phyloP scores from a whole-genome alignment of 257 asterid species.

The Coffea canephora region DNA sequence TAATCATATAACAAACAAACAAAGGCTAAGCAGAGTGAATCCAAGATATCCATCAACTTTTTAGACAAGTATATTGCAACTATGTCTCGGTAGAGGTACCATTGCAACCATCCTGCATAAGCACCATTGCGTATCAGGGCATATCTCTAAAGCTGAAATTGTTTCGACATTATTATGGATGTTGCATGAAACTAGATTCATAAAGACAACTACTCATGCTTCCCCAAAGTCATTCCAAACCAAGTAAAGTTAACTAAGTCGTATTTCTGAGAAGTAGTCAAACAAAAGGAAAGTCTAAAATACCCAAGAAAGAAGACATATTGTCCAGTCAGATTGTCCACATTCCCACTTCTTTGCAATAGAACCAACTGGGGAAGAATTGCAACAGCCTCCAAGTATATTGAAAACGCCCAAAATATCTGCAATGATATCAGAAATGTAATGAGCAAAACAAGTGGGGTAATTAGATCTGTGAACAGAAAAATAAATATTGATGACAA shows the following conservation, averaged over 20 bases:
- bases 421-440: conserved; percentile 27
- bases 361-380: conserved; percentile 91
- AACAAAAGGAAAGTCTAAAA: conserved; percentile 21
- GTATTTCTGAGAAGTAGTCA: neutral
- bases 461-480: neutral
- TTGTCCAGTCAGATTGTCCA: conserved; percentile 94
- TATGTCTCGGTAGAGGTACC: neutral
- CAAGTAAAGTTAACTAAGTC: neutral
- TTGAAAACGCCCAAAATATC: conserved; percentile 89
- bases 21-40: neutral
- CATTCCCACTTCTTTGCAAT: conserved; percentile 97
- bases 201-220: neutral
- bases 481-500: neutral
- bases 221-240: too few relatives aligned
- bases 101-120: neutral
- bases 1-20: conserved; percentile 4
- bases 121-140: neutral
- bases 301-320: conserved; percentile 94
- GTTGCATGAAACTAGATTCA: neutral
- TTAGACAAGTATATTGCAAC: neutral
- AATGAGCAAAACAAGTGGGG: neutral
- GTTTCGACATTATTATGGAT: neutral
- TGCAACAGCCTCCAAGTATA: conserved; percentile 75
- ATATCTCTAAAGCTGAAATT: neutral
- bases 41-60: neutral